phyloP scores from a whole-genome alignment of 306 rosid genomes.

The Arachis stenosperma region DNA sequence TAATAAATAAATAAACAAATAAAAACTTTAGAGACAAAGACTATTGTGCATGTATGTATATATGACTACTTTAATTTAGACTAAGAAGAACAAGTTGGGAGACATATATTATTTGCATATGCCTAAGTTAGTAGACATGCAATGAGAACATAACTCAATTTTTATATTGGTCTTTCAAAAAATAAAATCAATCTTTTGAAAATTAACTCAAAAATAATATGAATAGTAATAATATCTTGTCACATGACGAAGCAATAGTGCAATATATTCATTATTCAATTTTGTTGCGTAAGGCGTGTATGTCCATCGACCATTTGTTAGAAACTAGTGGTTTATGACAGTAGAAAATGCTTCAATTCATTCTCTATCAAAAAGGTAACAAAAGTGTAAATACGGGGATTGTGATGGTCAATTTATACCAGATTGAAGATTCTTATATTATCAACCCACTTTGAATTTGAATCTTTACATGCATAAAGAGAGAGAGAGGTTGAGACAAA shows the following conservation, averaged over 20 bases:
- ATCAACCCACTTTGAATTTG: conserved; percentile 60
- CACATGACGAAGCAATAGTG: conserved; percentile 24
- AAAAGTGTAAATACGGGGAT: conserved; percentile 43
- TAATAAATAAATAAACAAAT: no score
- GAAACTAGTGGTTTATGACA: conserved; percentile 35
- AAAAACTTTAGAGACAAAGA: conserved; percentile 45
- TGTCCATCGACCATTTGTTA: conserved; percentile 47
- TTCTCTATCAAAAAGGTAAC: conserved; percentile 24
- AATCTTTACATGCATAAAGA: conserved; percentile 45
- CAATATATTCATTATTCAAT: neutral
- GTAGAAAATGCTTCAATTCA: conserved; percentile 28
- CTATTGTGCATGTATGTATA: conserved; percentile 32
- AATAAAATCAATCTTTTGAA: no score
- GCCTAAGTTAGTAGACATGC: conserved; percentile 44
- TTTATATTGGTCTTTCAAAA: no score
- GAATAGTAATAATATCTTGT: conserved; percentile 35
- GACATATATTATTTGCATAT: conserved; percentile 43
- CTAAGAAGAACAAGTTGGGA: conserved; percentile 60
- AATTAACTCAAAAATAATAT: neutral
- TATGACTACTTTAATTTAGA: neutral
- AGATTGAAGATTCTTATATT: conserved; percentile 57
- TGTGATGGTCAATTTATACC: conserved; percentile 61
- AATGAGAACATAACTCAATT: conserved; percentile 19
- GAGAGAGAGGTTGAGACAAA: conserved; percentile 48
- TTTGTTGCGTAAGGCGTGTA: conserved; percentile 44